Base-by-base conservation (phyloP, 441 rosid genomes). In the Raphanus hybrid region DNA sequence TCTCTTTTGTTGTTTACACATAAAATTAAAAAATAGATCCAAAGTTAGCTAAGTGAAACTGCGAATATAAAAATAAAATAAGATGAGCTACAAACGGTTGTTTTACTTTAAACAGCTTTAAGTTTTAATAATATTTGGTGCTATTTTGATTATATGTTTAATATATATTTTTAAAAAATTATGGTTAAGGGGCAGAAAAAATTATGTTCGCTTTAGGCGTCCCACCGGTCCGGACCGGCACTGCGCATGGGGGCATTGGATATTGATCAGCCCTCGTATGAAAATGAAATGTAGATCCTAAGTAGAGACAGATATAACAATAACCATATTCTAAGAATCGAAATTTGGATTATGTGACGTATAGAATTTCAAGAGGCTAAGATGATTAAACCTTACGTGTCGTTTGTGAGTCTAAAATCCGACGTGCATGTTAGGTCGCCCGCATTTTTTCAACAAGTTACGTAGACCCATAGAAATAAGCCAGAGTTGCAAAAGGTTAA, bases 351-450 rank as follows among this genome's bases (percentile, higher is more conserved):
- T 65, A 50, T 58, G 61, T 71, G 76, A 71, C 72, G 68, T 77
- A 57, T 0, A 10, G 64, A 63, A 66, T 63, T 32, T 71, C 34
- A 71, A 45, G 54, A 66, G 65, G 14, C 18, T 67, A 67, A 35
- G 69, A 78, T 60, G 52, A 52, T 35, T 4, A 78, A 23, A 37
- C 37, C n/a, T 35, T 8, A 37, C 67, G 50, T 72, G 69, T 78
- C 73, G 73, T 50, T 71, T 48, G 34, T 72, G 23, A 77, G 68
- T 34, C 81, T 58, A 67, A 67, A 72, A 34, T 67, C 70, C 74
- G 64, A 78, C 78, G 61, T 67, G 32, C 74, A 52, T 67, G 82
- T 74, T 78, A 74, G 78, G 82, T 69, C 71, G 71, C 66, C 82
- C 43, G 75, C 55, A 78, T 62, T 57, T 39, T 54, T 74, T 79